Base-by-base conservation (phyloP, 1,284 basidiomycete species). In the Omphalotus olearius region DNA sequence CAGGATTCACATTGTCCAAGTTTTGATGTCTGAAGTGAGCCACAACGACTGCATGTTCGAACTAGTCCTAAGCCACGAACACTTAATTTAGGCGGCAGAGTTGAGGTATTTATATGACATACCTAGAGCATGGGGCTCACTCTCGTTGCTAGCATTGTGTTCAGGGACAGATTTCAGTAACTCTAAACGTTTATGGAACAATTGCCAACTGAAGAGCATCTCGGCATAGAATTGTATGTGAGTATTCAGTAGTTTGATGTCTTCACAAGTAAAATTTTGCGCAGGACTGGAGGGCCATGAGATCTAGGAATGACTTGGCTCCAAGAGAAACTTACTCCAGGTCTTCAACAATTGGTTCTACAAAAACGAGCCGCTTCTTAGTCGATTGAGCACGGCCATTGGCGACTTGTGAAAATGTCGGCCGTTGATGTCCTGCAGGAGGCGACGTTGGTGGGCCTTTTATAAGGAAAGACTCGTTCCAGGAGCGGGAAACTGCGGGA, bases 171-270 rank as follows among this genome's bases (percentile, higher is more conserved):
- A 74, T 59, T 88, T 87, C 50, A 91, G 64, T 11, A 93, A 69
- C 53, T 88, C 85, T 10, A 83, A 68, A 13, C 91, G 77, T 60
- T 87, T 83, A 25, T 80, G 76, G 50, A 78, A 70, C 41, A 92
- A 66, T 55, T 82, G 72, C 81, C 87, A 88, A 39, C 83, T 71
- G 55, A 85, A 81, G 11, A 93, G 70, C 59, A 85, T 73, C 56
- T 93, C 88, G 1, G 85, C 85, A 63, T 92, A 93, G 0, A 75
- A 74, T 37, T 83, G 66, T n/a, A 89, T 69, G 63, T 91, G 85
- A 9, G 68, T 68, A 28, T 74, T 64, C 49, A 87, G 69, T 58
- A 83, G 82, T 14, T 69, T 61, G 23, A 80, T 63, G 35, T 74
- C 60, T 5, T 63, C 56, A 4, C 60, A 54, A 30, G 67, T 61